These are phyloP conservation scores for Tuber borchii DNA, from an alignment of 495 filamentous ascomycete species.

Conservation along the genomic window DNA sequence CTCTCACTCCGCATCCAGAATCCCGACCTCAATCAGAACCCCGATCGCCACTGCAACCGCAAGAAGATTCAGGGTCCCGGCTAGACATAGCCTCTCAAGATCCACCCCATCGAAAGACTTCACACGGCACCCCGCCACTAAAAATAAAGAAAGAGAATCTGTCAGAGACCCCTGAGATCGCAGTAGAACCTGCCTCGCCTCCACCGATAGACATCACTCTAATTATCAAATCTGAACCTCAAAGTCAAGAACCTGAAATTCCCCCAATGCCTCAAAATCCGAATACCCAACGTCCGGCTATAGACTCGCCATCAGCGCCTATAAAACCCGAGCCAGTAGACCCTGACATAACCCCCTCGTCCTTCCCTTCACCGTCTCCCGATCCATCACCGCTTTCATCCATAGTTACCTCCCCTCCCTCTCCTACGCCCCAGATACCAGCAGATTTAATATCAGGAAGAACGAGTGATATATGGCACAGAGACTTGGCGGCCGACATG, in stretches of 20 bases:
- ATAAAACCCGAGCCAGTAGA: constrained; percentile 8
- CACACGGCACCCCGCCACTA: background rate
- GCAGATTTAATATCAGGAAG: constrained; percentile 2
- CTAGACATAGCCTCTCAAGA: background rate
- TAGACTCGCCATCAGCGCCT: background rate
- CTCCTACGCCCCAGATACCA: constrained; percentile 12
- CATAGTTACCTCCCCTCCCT: constrained; percentile 8
- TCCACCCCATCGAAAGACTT: background rate
- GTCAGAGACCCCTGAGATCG: background rate
- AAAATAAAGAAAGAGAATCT: background rate
- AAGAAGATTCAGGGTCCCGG: background rate
- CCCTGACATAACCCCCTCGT: constrained; percentile 7
- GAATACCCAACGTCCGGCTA: background rate
- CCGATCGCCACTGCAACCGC: background rate
- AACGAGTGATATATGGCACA: constrained; percentile 28
- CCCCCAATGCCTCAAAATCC: background rate
- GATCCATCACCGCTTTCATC: background rate
- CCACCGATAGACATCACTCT: background rate
- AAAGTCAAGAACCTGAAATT: background rate
- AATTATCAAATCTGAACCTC: background rate
- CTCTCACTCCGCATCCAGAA: background rate
- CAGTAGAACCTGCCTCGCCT: background rate
- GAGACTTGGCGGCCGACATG: constrained; percentile 34
- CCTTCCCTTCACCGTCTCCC: background rate
- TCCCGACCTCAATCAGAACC: background rate